phyloP scores from a whole-genome alignment of 305 asterid species.

The Fraxinus greggii region DNA sequence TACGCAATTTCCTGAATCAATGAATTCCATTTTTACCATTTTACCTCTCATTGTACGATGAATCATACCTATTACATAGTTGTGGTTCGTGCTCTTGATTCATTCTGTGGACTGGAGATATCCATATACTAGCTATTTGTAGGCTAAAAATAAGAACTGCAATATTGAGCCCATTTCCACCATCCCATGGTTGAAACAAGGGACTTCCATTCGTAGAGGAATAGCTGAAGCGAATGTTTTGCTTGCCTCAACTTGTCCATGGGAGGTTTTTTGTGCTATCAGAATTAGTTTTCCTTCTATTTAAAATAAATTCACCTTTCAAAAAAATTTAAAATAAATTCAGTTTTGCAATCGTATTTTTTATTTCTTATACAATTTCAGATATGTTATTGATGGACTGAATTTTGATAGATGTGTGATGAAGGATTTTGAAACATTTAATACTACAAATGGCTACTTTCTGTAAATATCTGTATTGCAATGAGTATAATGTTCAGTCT shows the following conservation, averaged over 20 bases:
- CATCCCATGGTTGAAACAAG: neutral
- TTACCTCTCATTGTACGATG: neutral
- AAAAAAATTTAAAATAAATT: neutral
- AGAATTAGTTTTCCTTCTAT: neutral
- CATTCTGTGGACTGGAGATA: neutral
- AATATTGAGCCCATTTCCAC: neutral
- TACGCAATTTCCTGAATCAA: neutral
- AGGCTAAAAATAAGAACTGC: neutral
- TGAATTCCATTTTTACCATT: neutral
- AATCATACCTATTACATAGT: neutral
- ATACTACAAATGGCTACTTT: neutral
- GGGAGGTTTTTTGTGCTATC: neutral
- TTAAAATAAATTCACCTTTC: neutral
- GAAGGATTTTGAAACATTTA: neutral
- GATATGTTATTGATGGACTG: neutral
- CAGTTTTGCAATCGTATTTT: neutral
- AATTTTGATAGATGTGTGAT: neutral
- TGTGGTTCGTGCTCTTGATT: neutral
- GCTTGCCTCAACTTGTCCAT: neutral
- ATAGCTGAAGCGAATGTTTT: neutral
- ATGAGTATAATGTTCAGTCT: neutral
- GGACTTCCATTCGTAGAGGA: neutral
- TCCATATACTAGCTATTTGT: neutral
- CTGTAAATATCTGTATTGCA: neutral
- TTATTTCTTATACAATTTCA: neutral